phyloP scores from a whole-genome alignment of 345 rosid genomes.

The sweet orange (Citrus sinensis) region DNA sequence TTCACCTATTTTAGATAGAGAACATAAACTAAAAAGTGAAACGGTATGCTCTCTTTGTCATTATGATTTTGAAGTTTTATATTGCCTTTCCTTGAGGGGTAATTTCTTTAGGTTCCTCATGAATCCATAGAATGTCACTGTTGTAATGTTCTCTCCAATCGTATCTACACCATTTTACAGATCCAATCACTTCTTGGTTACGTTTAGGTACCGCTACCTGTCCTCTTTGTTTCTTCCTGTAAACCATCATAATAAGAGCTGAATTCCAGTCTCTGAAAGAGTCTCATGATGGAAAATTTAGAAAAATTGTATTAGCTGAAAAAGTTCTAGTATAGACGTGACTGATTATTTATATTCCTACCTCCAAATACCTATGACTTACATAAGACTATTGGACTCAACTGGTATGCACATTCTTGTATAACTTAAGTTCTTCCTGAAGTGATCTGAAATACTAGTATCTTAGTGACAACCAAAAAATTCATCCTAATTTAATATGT shows the following conservation, averaged over 20 bases:
- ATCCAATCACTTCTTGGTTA: neutral
- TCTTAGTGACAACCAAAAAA: neutral
- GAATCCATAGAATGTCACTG: neutral
- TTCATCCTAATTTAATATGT: neutral
- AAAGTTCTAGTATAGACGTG: neutral
- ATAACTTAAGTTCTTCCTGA: too few relatives aligned
- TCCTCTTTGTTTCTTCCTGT: neutral
- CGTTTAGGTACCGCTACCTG: neutral
- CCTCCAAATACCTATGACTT: neutral
- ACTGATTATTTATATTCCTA: neutral
- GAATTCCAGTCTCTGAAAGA: neutral
- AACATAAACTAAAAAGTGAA: neutral
- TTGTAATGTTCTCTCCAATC: neutral
- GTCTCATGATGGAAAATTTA: neutral
- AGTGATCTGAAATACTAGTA: too few relatives aligned
- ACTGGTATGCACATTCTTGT: too few relatives aligned
- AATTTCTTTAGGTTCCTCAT: neutral
- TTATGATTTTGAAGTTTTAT: neutral
- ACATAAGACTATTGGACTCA: neutral
- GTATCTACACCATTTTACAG: neutral
- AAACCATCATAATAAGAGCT: neutral
- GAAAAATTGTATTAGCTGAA: neutral
- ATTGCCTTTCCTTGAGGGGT: neutral
- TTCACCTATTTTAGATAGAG: neutral
- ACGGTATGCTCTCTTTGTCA: neutral